These are phyloP conservation scores for Cladobotryum protrusum DNA, from an alignment of 2,329 filamentous ascomycete species.

Conservation along the genomic window DNA sequence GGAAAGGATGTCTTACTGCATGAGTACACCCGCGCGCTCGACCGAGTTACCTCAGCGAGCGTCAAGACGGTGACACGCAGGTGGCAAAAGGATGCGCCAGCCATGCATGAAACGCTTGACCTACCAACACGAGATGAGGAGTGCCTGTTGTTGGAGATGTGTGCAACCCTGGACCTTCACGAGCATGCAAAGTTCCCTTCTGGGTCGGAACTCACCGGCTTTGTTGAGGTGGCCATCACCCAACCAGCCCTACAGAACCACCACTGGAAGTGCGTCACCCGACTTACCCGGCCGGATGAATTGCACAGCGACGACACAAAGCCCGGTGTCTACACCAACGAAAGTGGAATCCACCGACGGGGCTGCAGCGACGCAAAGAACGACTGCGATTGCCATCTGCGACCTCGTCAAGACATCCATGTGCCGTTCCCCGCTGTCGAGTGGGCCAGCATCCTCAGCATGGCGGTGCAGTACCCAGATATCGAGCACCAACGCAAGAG, in stretches of 20 bases:
- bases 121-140: conserved; percentile 42
- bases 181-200: conserved; percentile 51
- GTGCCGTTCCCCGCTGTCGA: conserved; percentile 53
- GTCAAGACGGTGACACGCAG: conserved; percentile 46
- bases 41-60: conserved; percentile 51
- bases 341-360: conserved; percentile 47
- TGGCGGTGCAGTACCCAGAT: conserved; percentile 47
- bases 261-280: conserved; percentile 55
- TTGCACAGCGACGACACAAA: conserved; percentile 41
- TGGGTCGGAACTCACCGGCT: conserved; percentile 54
- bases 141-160: conserved; percentile 56
- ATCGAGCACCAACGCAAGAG: conserved; percentile 33
- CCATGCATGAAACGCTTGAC: conserved; percentile 48
- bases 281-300: conserved; percentile 51
- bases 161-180: conserved; percentile 53
- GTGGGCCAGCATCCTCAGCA: conserved; percentile 54
- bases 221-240: conserved; percentile 53
- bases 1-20: conserved; percentile 50
- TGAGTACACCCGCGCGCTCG: conserved; percentile 50
- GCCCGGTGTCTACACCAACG: conserved; percentile 41
- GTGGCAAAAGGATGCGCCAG: conserved; percentile 54
- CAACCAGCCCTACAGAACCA: conserved; percentile 48
- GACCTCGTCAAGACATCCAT: conserved; percentile 43
- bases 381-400: conserved; percentile 46
- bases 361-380: conserved; percentile 43